A percentile compares a stretch with the other conserved stretches of the same genome.
These are phyloP conservation scores for Clarireedia paspali DNA, from an alignment of 2,329 filamentous ascomycete species.

Conservation along the genomic window DNA sequence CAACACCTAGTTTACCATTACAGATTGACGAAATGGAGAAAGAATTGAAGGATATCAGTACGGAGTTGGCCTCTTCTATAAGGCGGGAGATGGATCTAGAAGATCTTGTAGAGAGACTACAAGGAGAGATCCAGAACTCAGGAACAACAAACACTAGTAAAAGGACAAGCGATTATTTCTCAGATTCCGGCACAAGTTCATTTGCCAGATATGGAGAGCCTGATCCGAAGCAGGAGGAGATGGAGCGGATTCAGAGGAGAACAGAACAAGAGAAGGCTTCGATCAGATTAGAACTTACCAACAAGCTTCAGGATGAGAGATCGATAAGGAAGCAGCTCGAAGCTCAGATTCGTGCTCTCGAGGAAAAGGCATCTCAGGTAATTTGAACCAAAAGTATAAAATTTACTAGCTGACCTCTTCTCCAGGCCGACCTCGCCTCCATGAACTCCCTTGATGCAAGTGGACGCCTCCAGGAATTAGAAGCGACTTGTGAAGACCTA, in stretches of 20 bases:
- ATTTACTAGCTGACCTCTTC: slow-evolving; percentile 13
- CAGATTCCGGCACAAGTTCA: slow-evolving; percentile 86
- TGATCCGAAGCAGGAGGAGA: slow-evolving; percentile 58
- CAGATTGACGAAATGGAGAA: slow-evolving; percentile 85
- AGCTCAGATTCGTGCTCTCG: slow-evolving; percentile 73
- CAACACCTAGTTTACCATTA: slow-evolving; percentile 32
- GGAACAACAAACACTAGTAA: slow-evolving; percentile 45
- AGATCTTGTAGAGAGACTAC: slow-evolving; percentile 82
- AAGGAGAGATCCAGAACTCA: slow-evolving; percentile 62
- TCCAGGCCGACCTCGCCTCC: slow-evolving; percentile 36
- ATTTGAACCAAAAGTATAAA: slow-evolving; percentile 19
- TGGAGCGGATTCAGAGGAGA: slow-evolving; percentile 74
- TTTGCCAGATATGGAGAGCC: slow-evolving; percentile 58
- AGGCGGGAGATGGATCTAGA: slow-evolving; percentile 93
- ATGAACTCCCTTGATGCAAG: slow-evolving; percentile 49
- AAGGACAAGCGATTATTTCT: slow-evolving; percentile 95
- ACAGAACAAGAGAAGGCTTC: slow-evolving; percentile 89
- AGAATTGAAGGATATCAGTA: slow-evolving; percentile 87
- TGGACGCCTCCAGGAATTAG: slow-evolving; percentile 67
- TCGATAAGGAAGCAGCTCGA: slow-evolving; percentile 68
- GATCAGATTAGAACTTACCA: slow-evolving; percentile 74
- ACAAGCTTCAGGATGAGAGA: slow-evolving; percentile 82
- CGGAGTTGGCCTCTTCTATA: slow-evolving; percentile 87
- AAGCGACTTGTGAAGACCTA: slow-evolving; percentile 73
- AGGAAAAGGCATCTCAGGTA: slow-evolving; percentile 65